Evolutionary conservation across 1,284 basidiomycete genomes (phyloP).

Genomic region (Psilocybe mexicana): DNA sequence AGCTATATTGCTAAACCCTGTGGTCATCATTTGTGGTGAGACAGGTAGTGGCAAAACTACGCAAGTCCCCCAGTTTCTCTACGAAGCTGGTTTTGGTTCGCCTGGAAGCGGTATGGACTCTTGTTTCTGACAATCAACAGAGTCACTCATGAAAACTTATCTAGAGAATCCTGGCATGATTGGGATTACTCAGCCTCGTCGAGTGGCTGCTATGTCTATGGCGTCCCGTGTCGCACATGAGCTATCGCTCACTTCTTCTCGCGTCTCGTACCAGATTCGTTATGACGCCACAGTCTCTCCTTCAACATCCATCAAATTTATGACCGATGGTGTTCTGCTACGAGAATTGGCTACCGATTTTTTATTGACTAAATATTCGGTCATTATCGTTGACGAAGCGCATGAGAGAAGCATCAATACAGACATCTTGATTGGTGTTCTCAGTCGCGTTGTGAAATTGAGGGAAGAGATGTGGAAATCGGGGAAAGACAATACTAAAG

Average conservation of each 20-base stretch:
- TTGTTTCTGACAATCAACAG: neutral
- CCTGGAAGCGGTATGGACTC: conserved; percentile 69
- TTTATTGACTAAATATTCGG: conserved; percentile 86
- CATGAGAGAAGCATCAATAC: conserved; percentile 99
- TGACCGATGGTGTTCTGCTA: conserved; percentile 98
- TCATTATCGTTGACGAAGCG: conserved; percentile 96
- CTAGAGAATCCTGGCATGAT: conserved; percentile 97
- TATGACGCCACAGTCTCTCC: conserved; percentile 94
- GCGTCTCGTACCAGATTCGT: conserved; percentile 95
- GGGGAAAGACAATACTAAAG: conserved; percentile 66
- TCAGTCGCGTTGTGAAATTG: conserved; percentile 89
- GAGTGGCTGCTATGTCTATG: conserved; percentile 97
- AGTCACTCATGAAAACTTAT: neutral
- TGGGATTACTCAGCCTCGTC: conserved; percentile 95
- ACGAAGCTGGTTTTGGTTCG: conserved; percentile 94
- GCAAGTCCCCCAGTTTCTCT: conserved; percentile 95
- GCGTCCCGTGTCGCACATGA: conserved; percentile 90
- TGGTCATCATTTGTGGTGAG: conserved; percentile 93
- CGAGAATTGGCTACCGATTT: conserved; percentile 94
- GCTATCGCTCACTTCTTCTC: conserved; percentile 75
- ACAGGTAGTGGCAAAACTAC: conserved; percentile 99
- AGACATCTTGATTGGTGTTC: conserved; percentile 94
- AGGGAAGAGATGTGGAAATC: conserved; percentile 89
- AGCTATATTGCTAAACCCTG: conserved; percentile 84
- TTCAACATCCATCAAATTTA: conserved; percentile 95